Percentiles rank a stretch among this genome's conserved stretches.
phyloP scores from a whole-genome alignment of 1,284 basidiomycete genomes.

The Rhodofomes roseus region DNA sequence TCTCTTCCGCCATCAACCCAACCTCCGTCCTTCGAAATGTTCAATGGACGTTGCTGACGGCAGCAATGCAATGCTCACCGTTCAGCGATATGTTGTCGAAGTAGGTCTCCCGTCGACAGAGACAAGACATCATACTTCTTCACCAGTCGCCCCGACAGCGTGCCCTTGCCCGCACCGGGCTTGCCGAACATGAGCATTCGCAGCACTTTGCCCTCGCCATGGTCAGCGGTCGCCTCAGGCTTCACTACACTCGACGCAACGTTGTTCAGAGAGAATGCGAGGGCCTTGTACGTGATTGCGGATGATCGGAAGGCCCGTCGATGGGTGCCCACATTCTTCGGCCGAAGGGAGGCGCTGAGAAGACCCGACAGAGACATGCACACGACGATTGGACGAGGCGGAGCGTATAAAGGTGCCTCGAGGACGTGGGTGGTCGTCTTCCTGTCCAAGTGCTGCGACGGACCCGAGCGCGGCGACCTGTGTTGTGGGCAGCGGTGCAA shows the following conservation, averaged over 20 bases:
- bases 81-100: conserved; percentile 76
- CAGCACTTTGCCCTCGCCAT: conserved; percentile 40
- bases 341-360: conserved; percentile 14
- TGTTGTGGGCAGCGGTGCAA: background rate
- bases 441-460: conserved; percentile 1
- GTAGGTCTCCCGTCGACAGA: conserved; percentile 77
- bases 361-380: conserved; percentile 5
- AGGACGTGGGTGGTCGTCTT: background rate
- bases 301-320: conserved; percentile 35
- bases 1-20: conserved; percentile 68
- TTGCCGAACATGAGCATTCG: conserved; percentile 84
- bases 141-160: conserved; percentile 67
- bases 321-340: conserved; percentile 10
- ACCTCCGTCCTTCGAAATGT: conserved; percentile 53
- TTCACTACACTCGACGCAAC: conserved; percentile 30
- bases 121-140: conserved; percentile 74
- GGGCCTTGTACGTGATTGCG: conserved; percentile 37
- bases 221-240: conserved; percentile 26
- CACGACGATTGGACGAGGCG: background rate
- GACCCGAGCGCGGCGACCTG: background rate
- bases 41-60: background rate
- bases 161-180: conserved; percentile 79
- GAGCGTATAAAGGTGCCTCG: conserved; percentile 1
- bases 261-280: conserved; percentile 50
- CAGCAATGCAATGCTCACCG: conserved; percentile 29